Base-by-base conservation (phyloP, 2,329 filamentous ascomycete genomes). In the Phialocephala sp. region DNA sequence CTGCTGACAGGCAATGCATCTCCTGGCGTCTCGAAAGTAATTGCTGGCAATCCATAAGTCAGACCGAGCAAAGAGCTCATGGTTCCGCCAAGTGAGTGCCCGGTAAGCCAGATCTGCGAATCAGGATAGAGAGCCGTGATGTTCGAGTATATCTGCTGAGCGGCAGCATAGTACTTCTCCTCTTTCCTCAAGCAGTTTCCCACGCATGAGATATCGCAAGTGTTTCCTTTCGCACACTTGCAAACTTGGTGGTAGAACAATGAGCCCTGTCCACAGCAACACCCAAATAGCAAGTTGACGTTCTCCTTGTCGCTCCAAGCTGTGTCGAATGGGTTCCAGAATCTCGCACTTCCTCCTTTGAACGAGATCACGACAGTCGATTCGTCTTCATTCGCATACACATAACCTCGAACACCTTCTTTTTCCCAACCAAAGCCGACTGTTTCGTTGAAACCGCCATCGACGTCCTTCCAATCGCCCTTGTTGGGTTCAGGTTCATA, bases 271-370 rank as follows among this genome's bases (percentile, higher is more conserved):
- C 88, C 94, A 78, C 94, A 98, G 79, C 94, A 97, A 80, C 94
- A 98, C 75, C 93, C 95, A 80, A 97, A 97, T 78, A 97, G 96
- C 18, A 98, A 83, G 76, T 98, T 98, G 79, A 97, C 94, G 76
- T 97, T 98, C 74, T 93, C 83, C 80, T 97, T 98, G 80, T 98
- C 94, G 71, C 96, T 96, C 32, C 93, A 95, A 0, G 93, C 97
- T 1, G 94, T 97, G 57, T 93, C 94, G 41, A 93, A 91, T n/a
- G 94, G 94, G 76, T 97, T 94, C 74, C 97, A 97, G 6, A 97
- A 88, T 18, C 94, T 93, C 1, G 89, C 87, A 0, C 89, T 91
- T 0, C 93, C 97, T 62, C 94, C 94, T 80, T 98, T 98, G 63
- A 98, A 80, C 4, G 92, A 93, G 69, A 97, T 94, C 52, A 97